Percentiles rank a stretch among this genome's conserved stretches.
Evolutionary conservation across 495 filamentous ascomycete species (phyloP).

Genomic region (Eremomyces bilateralis): DNA sequence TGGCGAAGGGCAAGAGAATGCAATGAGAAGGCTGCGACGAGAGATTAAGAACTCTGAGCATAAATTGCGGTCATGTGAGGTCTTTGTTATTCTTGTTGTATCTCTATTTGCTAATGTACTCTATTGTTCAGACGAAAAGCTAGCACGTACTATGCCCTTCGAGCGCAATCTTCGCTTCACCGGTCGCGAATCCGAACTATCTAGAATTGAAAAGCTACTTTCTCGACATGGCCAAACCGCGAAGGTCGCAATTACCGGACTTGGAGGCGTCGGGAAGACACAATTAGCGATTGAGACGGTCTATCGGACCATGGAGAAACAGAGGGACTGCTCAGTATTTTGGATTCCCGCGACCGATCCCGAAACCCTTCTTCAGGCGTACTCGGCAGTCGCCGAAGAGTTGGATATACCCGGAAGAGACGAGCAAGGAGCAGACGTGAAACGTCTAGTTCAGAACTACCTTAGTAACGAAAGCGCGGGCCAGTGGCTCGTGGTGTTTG

Average conservation of each 20-base stretch:
- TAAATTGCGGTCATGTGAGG: background rate
- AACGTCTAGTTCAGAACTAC: too few relatives aligned
- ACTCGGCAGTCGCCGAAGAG: too few relatives aligned
- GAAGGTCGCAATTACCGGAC: conserved; percentile 5
- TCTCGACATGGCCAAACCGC: background rate
- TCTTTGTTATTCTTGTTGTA: conserved; percentile 1
- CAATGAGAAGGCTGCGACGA: conserved; percentile 2
- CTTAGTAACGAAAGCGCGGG: conserved; percentile 13
- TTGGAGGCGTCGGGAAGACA: conserved; percentile 23
- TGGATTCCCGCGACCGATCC: too few relatives aligned
- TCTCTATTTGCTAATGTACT: too few relatives aligned
- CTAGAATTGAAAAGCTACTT: conserved; percentile 2
- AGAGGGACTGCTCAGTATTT: too few relatives aligned
- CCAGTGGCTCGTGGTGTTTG: conserved; percentile 12
- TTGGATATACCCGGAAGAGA: too few relatives aligned
- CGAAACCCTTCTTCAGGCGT: too few relatives aligned
- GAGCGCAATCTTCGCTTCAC: conserved; percentile 4
- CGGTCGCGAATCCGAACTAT: conserved; percentile 2
- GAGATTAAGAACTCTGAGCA: conserved; percentile 3
- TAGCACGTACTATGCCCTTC: conserved; percentile 1
- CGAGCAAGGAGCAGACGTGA: too few relatives aligned
- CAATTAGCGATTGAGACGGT: too few relatives aligned
- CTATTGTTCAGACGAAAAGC: background rate
- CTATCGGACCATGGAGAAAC: too few relatives aligned
- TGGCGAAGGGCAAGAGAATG: conserved; percentile 6